Conservation (phyloP, 352 stramenopile species). For the Aphanomyces astaci region DNA sequence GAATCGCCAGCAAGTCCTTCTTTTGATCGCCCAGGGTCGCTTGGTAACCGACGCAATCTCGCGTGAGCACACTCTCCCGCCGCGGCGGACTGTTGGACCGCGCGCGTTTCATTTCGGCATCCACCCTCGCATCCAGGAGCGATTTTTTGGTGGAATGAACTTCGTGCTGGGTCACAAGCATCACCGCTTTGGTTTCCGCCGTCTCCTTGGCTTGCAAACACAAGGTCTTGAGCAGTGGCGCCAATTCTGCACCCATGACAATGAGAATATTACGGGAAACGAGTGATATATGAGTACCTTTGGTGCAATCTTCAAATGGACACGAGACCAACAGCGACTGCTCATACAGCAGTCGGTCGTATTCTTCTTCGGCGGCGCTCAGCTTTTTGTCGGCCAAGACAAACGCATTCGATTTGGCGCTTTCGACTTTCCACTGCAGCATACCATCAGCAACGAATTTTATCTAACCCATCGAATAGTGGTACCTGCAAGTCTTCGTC, state of each 20-base stretch:
- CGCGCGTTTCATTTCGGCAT: constrained; percentile 36
- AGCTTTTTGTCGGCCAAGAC: constrained; percentile 48
- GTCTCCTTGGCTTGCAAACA: constrained; percentile 34
- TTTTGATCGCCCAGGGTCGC: constrained; percentile 23
- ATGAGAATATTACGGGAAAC: background rate
- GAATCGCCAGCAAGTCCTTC: constrained; percentile 16
- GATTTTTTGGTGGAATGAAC: constrained; percentile 37
- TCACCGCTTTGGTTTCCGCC: constrained; percentile 33
- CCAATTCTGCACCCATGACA: constrained; percentile 23
- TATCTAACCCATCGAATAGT: no score
- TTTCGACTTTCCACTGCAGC: constrained; percentile 72
- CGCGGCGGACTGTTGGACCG: constrained; percentile 4
- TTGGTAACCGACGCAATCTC: background rate
- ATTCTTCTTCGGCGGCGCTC: constrained; percentile 49
- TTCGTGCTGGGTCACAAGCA: constrained; percentile 33
- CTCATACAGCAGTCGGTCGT: constrained; percentile 59
- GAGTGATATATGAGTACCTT: background rate
- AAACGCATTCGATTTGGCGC: constrained; percentile 62
- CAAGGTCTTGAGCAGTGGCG: constrained; percentile 35
- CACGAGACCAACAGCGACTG: constrained; percentile 46
- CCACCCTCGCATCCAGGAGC: constrained; percentile 35
- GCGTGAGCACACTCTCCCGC: constrained; percentile 4
- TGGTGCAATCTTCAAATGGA: constrained; percentile 47
- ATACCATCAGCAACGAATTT: no score
- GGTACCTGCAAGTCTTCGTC: constrained; percentile 57